Conservation (phyloP, 2,329 filamentous ascomycete species). For the Exserohilum turcica region DNA sequence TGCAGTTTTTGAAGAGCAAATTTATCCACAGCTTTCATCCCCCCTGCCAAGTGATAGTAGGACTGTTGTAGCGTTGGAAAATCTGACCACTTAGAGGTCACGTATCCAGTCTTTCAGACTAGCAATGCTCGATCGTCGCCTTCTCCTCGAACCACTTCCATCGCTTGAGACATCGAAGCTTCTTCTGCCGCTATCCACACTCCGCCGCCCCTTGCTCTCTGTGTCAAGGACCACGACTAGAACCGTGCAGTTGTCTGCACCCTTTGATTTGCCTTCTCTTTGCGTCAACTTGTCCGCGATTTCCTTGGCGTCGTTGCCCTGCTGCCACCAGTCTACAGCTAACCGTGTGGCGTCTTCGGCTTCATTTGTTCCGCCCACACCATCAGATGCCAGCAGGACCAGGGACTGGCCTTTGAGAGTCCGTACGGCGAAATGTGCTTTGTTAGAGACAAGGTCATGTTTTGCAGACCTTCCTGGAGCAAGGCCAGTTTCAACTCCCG, state of each 20-base stretch:
- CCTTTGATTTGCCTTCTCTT: constrained; percentile 17
- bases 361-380: constrained; percentile 26
- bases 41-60: too few relatives aligned
- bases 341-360: constrained; percentile 24
- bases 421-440: constrained; percentile 28
- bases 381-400: constrained; percentile 29
- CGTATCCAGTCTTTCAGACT: constrained; percentile 22
- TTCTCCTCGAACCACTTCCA: constrained; percentile 4
- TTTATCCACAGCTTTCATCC: too few relatives aligned
- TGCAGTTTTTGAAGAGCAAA: too few relatives aligned
- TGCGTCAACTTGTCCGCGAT: constrained; percentile 26
- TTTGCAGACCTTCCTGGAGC: constrained; percentile 28
- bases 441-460: constrained; percentile 29
- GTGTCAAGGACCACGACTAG: constrained; percentile 26
- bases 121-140: constrained; percentile 17
- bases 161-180: constrained; percentile 14
- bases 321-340: constrained; percentile 21
- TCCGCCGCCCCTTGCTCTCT: constrained; percentile 14
- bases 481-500: constrained; percentile 31
- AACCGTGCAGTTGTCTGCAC: constrained; percentile 33
- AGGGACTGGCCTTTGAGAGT: constrained; percentile 24
- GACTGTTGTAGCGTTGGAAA: too few relatives aligned
- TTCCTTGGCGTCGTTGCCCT: constrained; percentile 19
- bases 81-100: constrained; percentile 14
- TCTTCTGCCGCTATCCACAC: constrained; percentile 13